phyloP scores from a whole-genome alignment of 495 filamentous ascomycete genomes.

The Clohesyomyces aquaticus region DNA sequence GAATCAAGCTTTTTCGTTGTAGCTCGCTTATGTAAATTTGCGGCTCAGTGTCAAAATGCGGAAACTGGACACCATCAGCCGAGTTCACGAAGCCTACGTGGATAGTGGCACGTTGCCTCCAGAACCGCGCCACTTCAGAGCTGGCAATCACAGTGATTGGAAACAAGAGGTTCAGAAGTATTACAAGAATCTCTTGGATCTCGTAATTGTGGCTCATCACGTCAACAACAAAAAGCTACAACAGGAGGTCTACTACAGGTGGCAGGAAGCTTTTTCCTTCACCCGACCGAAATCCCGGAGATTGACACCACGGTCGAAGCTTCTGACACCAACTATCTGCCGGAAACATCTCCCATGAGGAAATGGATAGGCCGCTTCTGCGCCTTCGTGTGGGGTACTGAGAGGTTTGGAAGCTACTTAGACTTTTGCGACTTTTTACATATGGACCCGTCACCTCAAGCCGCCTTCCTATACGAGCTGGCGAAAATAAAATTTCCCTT shows the following conservation, averaged over 20 bases:
- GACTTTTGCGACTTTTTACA: too few species aligned
- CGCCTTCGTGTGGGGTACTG: neutral
- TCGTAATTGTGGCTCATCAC: neutral
- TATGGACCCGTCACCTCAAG: too few species aligned
- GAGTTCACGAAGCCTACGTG: too few species aligned
- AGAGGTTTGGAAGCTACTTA: neutral
- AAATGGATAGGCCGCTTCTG: neutral
- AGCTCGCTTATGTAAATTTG: too few species aligned
- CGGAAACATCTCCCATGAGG: neutral
- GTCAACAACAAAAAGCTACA: neutral
- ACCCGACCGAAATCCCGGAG: neutral
- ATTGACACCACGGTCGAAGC: neutral
- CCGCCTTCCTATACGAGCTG: too few species aligned
- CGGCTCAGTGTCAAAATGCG: too few species aligned
- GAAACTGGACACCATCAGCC: too few species aligned
- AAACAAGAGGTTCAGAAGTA: neutral
- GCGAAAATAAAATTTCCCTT: too few species aligned
- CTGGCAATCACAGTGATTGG: neutral
- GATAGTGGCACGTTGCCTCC: too few species aligned
- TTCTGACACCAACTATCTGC: neutral
- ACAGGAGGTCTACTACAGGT: neutral
- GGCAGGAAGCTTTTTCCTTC: neutral
- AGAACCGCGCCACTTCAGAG: too few species aligned
- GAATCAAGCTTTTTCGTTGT: too few species aligned
- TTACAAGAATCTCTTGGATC: neutral